phyloP scores from a whole-genome alignment of 2,329 filamentous ascomycete species.

The Pyricularia sp. region DNA sequence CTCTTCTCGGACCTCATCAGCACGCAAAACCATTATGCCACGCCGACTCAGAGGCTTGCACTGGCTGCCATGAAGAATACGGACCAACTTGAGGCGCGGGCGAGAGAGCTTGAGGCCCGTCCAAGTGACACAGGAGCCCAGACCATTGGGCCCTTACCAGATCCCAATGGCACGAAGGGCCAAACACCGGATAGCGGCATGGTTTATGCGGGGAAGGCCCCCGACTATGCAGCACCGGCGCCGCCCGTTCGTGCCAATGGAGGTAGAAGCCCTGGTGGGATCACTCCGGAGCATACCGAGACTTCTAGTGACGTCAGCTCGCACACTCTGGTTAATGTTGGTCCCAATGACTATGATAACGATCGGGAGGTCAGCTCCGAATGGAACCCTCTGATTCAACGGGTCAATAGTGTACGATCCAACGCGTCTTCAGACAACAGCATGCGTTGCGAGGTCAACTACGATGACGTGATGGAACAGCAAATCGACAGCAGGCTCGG shows the following conservation, averaged over 20 bases:
- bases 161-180: background rate
- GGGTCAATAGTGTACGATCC: constrained; percentile 1
- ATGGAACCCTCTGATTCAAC: background rate
- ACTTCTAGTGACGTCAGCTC: constrained; percentile 39
- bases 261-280: background rate
- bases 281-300: constrained; percentile 23
- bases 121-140: background rate
- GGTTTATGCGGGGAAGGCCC: background rate
- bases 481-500: background rate
- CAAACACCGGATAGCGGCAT: background rate
- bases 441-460: constrained; percentile 4
- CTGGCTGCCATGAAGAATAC: constrained; percentile 58
- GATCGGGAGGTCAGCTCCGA: background rate
- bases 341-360: constrained; percentile 11
- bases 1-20: constrained; percentile 65
- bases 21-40: constrained; percentile 51
- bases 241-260: background rate
- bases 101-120: background rate
- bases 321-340: constrained; percentile 36
- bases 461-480: constrained; percentile 3
- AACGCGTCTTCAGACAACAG: constrained; percentile 2
- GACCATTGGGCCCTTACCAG: background rate
- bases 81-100: constrained; percentile 18
- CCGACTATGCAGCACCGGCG: background rate
- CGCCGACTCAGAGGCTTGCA: constrained; percentile 68